phyloP scores from a whole-genome alignment of 441 rosid genomes.

The Omphalea diandra region DNA sequence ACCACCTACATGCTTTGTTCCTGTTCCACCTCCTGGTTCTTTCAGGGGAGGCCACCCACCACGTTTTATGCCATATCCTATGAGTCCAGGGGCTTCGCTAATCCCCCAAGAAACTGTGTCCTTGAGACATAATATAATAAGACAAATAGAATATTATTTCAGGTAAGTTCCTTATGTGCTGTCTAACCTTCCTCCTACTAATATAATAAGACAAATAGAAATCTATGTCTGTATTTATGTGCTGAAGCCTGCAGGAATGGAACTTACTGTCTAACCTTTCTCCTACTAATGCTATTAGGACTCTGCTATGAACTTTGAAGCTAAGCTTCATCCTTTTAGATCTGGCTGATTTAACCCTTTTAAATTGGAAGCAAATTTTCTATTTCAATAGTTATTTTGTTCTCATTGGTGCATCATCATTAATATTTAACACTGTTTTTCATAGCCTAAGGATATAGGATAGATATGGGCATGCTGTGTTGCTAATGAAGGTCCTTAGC shows the following conservation, averaged over 20 bases:
- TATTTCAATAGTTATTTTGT: too few relatives aligned
- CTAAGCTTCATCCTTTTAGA: background rate
- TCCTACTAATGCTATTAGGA: background rate
- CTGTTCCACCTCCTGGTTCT: conserved; percentile 64
- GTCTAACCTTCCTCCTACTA: too few relatives aligned
- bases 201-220: too few relatives aligned
- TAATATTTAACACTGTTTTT: background rate
- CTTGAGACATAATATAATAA: conserved; percentile 54
- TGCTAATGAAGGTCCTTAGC: background rate
- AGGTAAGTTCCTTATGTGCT: conserved; percentile 54
- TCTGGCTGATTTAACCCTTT: background rate
- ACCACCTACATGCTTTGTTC: conserved; percentile 60
- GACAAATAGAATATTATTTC: conserved; percentile 94
- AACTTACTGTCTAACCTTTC: background rate
- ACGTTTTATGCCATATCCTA: conserved; percentile 51
- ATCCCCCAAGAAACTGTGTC: conserved; percentile 45
- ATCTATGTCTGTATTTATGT: background rate
- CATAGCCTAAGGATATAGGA: background rate
- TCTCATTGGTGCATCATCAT: conserved; percentile 5
- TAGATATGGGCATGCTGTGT: background rate
- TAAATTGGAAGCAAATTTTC: too few relatives aligned
- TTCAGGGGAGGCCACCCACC: conserved; percentile 70
- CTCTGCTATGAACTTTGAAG: background rate
- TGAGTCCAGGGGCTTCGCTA: conserved; percentile 47
- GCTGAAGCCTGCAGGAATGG: conserved; percentile 7